phyloP scores from a whole-genome alignment of 371 early-diverging fungal genomes.

The Batkoa obscura region DNA sequence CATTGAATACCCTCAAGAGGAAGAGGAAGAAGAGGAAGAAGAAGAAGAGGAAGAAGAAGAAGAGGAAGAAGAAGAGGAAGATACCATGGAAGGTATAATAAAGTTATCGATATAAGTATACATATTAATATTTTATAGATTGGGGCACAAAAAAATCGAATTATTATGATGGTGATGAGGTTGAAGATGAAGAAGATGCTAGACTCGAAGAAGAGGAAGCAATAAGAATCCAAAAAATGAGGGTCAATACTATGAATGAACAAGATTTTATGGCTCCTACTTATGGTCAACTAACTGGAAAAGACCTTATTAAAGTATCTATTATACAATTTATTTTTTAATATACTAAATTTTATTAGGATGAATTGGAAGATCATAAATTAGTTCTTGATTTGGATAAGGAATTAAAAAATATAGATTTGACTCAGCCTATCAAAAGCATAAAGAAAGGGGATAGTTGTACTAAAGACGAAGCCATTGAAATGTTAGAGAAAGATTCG shows the following conservation, averaged over 20 bases:
- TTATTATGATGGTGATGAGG: conserved; percentile 62
- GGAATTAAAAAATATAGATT: conserved; percentile 27
- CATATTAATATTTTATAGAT: not conserved
- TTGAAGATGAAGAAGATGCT: conserved; percentile 51
- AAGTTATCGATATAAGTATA: not conserved
- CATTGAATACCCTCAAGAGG: conserved; percentile 11
- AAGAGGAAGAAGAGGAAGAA: conserved; percentile 18
- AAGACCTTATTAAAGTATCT: conserved; percentile 1
- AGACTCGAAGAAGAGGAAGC: conserved; percentile 85
- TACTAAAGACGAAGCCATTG: conserved; percentile 39
- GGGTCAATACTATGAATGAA: conserved; percentile 56
- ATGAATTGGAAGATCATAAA: conserved; percentile 14
- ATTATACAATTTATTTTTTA: not conserved
- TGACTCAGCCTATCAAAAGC: not conserved
- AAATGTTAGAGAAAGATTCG: conserved; percentile 51
- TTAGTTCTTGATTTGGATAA: conserved; percentile 29
- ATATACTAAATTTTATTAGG: conserved; percentile 8
- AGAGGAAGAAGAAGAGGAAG: conserved; percentile 22
- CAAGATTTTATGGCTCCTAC: conserved; percentile 76
- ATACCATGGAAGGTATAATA: conserved; percentile 7
- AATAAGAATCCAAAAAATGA: conserved; percentile 61
- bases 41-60: conserved; percentile 23
- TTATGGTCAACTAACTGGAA: conserved; percentile 6
- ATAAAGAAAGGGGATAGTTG: conserved; percentile 26
- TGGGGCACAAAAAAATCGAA: conserved; percentile 51